Base-by-base conservation (phyloP, 768 basidiomycete genomes). In the Hebeloma cylindrosporum region DNA sequence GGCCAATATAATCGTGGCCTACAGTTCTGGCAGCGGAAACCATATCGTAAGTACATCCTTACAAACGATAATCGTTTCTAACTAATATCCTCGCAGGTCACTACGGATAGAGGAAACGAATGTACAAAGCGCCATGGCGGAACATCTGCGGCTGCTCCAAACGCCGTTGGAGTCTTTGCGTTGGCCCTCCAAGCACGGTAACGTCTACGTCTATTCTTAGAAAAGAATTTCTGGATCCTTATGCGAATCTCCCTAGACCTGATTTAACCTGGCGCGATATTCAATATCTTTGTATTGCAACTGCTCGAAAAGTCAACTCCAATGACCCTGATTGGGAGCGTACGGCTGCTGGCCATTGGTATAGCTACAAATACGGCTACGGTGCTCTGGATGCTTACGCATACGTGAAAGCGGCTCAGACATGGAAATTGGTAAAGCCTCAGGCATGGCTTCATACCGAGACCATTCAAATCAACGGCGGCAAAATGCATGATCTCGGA, bases 181-280 rank as follows among this genome's bases (percentile, higher is more conserved):
- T 79, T 99, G 8, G 91, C 92, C 3, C 69, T 99, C 20, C 75
- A 90, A 69, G 88, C 79, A 42, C 78, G 94, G 91, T 93, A 57
- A 16, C 66, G 29, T 6, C 10, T 46, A 9, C 18, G 18, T 20
- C 8, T 21, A 4, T 41, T 48, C 40, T 27, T 43, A 21, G 32
- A 20, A 10, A 3, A 28, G 18, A 31, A 33, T 23, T n/a, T 20
- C 25, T 10, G 36, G 36, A 14, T 2, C 8, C n/a, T 9, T n/a
- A 39, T 33, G n/a, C n/a, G n/a, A n/a, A n/a, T 42, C 10, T 21
- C 25, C n/a, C 6, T 48, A 88, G 93, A 16, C 93, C 95, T 25
- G 93, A 98, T 40, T 77, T 99, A n/a, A 85, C 89, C 18, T 99
- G 95, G 95, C 83, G 95, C 33, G 95, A 99, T 59, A 73, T 97